These are phyloP conservation scores for Sonneratia caseolaris DNA, from an alignment of 345 rosid genomes.

Conservation along the genomic window DNA sequence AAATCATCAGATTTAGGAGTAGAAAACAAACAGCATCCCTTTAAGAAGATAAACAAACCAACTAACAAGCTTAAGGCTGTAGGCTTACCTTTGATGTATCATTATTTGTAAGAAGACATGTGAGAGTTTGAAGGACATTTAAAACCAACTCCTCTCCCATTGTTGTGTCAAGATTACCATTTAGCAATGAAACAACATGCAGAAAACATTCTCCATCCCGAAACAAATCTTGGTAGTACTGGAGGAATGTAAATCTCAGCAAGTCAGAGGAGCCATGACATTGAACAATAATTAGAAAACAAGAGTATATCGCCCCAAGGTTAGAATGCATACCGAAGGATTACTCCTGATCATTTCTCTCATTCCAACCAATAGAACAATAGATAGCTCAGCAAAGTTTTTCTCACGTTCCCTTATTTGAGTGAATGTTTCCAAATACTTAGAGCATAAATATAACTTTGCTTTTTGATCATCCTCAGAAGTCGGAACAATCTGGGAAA, in stretches of 20 bases:
- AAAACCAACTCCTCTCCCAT: slow-evolving; percentile 80
- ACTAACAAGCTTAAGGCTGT: not conserved
- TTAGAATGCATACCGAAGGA: slow-evolving; percentile 37
- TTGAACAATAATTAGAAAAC: not conserved
- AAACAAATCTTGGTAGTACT: slow-evolving; percentile 83
- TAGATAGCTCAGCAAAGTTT: slow-evolving; percentile 49
- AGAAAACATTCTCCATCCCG: slow-evolving; percentile 91
- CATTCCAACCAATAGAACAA: slow-evolving; percentile 73
- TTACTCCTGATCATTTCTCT: slow-evolving; percentile 60
- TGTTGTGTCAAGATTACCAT: slow-evolving; percentile 68
- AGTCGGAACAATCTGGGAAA: slow-evolving; percentile 43
- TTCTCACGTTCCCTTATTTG: slow-evolving; percentile 72
- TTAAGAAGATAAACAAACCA: not conserved
- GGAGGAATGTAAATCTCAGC: slow-evolving; percentile 18
- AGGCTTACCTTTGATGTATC: slow-evolving; percentile 77
- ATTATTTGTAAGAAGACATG: slow-evolving; percentile 66
- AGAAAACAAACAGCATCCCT: not conserved
- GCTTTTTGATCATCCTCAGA: slow-evolving; percentile 59
- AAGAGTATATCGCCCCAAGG: not conserved
- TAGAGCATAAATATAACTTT: slow-evolving; percentile 67
- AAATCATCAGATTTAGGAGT: not conserved
- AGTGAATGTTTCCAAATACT: slow-evolving; percentile 80
- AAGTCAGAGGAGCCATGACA: not conserved
- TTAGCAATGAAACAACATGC: slow-evolving; percentile 82
- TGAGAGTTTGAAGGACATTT: slow-evolving; percentile 79